Conservation (phyloP, 2,329 filamentous ascomycete species). For the Alternaria ventricosa region DNA sequence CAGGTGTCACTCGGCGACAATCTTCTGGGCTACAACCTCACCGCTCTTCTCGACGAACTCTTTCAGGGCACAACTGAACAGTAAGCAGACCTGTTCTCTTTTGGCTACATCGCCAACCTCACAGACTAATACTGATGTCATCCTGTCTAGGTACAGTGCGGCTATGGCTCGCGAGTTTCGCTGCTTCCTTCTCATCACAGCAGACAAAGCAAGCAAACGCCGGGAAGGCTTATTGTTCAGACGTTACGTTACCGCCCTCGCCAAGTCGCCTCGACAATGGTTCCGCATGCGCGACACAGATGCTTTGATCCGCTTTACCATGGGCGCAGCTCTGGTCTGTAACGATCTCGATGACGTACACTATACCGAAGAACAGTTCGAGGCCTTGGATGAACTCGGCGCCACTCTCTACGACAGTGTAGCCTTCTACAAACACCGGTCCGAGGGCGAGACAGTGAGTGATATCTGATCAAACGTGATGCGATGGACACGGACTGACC, state of each 20-base stretch:
- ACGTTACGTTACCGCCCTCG: constrained; percentile 37
- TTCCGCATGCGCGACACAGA: constrained; percentile 47
- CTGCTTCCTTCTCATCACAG: constrained; percentile 20
- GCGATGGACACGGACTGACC: neutral
- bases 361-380: constrained; percentile 20
- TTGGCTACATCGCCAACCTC: neutral
- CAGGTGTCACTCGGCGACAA: neutral
- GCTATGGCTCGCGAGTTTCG: constrained; percentile 24
- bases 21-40: neutral
- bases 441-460: constrained; percentile 39
- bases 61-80: neutral
- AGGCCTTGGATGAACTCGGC: constrained; percentile 28
- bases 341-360: constrained; percentile 35
- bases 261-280: constrained; percentile 29
- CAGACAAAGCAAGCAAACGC: constrained; percentile 22
- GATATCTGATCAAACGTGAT: neutral
- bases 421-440: constrained; percentile 45
- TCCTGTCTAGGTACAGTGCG: neutral
- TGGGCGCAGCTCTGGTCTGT: constrained; percentile 41
- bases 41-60: neutral
- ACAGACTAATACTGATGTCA: neutral
- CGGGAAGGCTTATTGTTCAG: constrained; percentile 30
- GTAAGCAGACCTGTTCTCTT: neutral
- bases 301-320: constrained; percentile 41
- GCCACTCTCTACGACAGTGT: constrained; percentile 42